phyloP scores from a whole-genome alignment of 805 yeast species.

The Nakazawaea ishiwadae region DNA sequence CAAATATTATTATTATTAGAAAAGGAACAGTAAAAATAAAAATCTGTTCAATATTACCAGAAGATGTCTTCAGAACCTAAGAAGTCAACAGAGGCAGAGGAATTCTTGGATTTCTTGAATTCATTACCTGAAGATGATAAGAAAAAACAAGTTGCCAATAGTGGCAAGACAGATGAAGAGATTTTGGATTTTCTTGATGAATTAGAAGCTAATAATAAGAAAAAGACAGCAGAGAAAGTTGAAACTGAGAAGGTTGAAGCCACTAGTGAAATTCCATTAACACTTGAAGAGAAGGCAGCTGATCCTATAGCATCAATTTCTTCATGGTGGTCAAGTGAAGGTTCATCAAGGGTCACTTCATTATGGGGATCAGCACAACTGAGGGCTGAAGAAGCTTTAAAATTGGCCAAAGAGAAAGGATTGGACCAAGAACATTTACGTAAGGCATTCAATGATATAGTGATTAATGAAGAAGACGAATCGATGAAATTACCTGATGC shows the following conservation, averaged over 20 bases:
- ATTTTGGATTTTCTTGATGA: constrained; percentile 61
- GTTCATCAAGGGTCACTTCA: constrained; percentile 59
- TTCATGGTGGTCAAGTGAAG: constrained; percentile 72
- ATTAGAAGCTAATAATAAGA: constrained; percentile 56
- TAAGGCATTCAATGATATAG: constrained; percentile 36
- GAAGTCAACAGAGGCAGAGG: constrained; percentile 55
- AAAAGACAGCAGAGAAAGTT: constrained; percentile 20
- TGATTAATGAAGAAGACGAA: constrained; percentile 31
- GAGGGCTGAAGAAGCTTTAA: constrained; percentile 46
- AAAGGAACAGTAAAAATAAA: too few relatives aligned
- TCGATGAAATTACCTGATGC: constrained; percentile 27
- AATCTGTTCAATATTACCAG: too few relatives aligned
- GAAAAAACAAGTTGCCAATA: constrained; percentile 19
- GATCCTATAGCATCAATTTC: constrained; percentile 66
- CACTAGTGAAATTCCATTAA: constrained; percentile 4
- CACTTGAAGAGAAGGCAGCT: constrained; percentile 14
- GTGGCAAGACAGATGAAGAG: constrained; percentile 43
- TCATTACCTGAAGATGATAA: constrained; percentile 62
- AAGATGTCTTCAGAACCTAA: constrained; percentile 11
- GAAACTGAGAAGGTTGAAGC: constrained; percentile 11
- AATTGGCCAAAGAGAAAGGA: constrained; percentile 37
- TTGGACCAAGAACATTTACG: constrained; percentile 24
- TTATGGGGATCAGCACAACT: constrained; percentile 64
- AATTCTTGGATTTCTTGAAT: constrained; percentile 74
- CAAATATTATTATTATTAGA: too few relatives aligned